phyloP scores from a whole-genome alignment of 345 rosid species.

The Nasturtium officinale region DNA sequence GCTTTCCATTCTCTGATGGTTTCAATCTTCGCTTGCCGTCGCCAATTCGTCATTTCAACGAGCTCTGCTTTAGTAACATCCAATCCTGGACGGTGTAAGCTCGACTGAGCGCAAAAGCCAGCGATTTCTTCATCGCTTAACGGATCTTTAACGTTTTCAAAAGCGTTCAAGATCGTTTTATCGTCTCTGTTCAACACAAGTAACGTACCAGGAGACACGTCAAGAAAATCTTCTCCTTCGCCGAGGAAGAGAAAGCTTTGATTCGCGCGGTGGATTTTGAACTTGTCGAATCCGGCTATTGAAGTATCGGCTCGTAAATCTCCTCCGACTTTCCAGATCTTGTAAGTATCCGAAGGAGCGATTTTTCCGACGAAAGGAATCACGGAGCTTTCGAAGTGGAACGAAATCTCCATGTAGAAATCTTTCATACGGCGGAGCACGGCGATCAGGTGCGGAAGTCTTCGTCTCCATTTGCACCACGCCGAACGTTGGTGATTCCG shows the following conservation, averaged over 20 bases:
- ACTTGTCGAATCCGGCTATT: constrained; percentile 83
- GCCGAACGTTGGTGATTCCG: constrained; percentile 64
- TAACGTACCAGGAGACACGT: constrained; percentile 67
- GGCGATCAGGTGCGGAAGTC: constrained; percentile 72
- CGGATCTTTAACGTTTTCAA: constrained; percentile 71
- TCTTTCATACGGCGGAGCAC: constrained; percentile 82
- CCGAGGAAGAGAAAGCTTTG: constrained; percentile 88
- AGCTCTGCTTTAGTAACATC: constrained; percentile 89
- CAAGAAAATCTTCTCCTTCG: constrained; percentile 64
- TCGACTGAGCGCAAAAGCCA: constrained; percentile 66
- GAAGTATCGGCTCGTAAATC: constrained; percentile 87
- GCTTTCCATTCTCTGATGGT: constrained; percentile 82
- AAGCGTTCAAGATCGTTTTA: constrained; percentile 70
- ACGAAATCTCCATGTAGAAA: constrained; percentile 92
- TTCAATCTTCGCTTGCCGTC: constrained; percentile 79
- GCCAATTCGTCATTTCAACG: constrained; percentile 76
- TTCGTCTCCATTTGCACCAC: constrained; percentile 92
- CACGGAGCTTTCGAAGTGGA: constrained; percentile 90
- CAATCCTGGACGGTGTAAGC: constrained; percentile 90
- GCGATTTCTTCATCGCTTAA: constrained; percentile 65
- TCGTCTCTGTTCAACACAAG: constrained; percentile 75
- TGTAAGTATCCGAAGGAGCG: constrained; percentile 95
- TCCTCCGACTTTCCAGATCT: constrained; percentile 93
- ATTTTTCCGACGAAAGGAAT: constrained; percentile 86
- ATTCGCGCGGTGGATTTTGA: constrained; percentile 84